Percentiles rank a stretch among this genome's conserved stretches.
Conservation (phyloP, 768 basidiomycete genomes). For the Psilocybe tampanensis region DNA sequence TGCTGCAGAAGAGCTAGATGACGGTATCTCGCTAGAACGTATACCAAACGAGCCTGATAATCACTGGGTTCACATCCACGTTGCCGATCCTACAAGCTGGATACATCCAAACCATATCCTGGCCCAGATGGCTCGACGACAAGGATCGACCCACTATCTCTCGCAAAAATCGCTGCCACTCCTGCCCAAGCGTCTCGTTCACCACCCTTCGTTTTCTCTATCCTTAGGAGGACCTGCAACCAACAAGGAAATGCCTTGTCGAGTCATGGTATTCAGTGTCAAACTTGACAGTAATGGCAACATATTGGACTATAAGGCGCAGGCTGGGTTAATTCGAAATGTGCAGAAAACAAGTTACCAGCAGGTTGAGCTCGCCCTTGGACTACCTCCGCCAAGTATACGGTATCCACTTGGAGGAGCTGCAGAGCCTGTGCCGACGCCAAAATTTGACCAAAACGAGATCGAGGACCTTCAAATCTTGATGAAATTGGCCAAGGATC, state of each 20-base stretch:
- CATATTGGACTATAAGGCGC: conserved; percentile 70
- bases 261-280: conserved; percentile 79
- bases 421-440: neutral
- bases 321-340: conserved; percentile 75
- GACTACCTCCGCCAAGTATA: conserved; percentile 10
- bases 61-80: conserved; percentile 86
- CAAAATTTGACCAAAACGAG: conserved; percentile 21
- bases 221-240: conserved; percentile 36
- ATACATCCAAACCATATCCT: conserved; percentile 73
- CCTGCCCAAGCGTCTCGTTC: conserved; percentile 63
- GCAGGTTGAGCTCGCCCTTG: conserved; percentile 58
- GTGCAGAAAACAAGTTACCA: conserved; percentile 67
- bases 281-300: conserved; percentile 63
- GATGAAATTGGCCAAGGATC: conserved; percentile 15
- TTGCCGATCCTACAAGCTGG: conserved; percentile 88
- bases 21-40: conserved; percentile 85
- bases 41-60: conserved; percentile 58
- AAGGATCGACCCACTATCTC: conserved; percentile 63
- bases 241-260: conserved; percentile 42
- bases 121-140: conserved; percentile 55
- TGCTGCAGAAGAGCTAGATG: conserved; percentile 85
- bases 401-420: conserved; percentile 48
- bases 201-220: conserved; percentile 41
- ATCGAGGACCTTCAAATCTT: conserved; percentile 33
- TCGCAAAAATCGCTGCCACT: conserved; percentile 66